Evolutionary conservation across 805 yeast species (phyloP), one percentile per base, ranked within the genome.

Genomic region (Scheffersomyces ergatensis): DNA sequence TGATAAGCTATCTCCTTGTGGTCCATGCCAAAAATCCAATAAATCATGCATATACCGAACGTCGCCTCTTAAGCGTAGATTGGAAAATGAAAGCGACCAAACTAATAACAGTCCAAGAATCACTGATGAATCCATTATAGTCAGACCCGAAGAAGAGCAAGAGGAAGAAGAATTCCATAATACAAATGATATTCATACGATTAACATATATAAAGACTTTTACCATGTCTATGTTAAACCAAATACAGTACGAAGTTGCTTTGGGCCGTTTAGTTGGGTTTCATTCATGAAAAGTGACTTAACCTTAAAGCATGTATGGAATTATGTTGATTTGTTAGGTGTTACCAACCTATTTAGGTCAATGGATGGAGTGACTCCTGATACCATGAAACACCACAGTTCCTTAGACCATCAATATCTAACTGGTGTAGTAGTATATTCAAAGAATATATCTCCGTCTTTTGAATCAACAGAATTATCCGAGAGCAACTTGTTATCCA

Each of bases 1-100:
- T 44, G 66, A 65, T 42, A 62, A 59, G 42, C 48, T 55, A 8
- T 51, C 54, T 11, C 77, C 77, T 0, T 58, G 71, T 33, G 49
- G 48, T 5, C 40, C 49, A 2, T 65, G 72, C 47, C 34, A 51
- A 27, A 62, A 58, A 43, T 50, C 55, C 18, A 58, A 57, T 33
- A 25, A 25, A 12, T 5, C 11, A 7, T 25, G 29, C n/a, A 25
- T 14, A 5, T 25, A 25, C 14, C 8, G n/a, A 21, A 6, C 24
- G 24, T 21, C 9, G 14, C 29, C 14, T 12, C 8, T 14, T 25
- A 25, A 25, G 14, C 8, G 29, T 11, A 12, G 14, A 5, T 25
- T 25, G n/a, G 29, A 25, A 25, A 13, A 21, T 21, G 24, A 21
- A 21, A 21, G 9, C 9, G 9, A 6, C 6, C 6, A 6, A 21